Evolutionary conservation across 108 stramenopile species (phyloP).

Genomic region (Chaetoceros muelleri): DNA sequence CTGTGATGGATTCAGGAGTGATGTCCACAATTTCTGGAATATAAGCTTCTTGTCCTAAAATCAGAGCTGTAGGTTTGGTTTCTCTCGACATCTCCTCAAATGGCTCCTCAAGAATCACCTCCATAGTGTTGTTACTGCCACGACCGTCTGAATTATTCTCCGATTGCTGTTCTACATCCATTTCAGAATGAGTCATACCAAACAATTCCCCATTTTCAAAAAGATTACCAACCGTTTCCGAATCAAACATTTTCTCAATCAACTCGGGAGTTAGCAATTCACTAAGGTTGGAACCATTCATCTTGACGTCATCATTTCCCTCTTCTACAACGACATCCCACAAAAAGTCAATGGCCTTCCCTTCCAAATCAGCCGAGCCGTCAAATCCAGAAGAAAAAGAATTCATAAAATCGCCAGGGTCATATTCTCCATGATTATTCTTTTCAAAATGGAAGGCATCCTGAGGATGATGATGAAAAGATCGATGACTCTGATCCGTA

Average conservation of each 20-base stretch:
- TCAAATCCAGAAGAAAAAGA: neutral
- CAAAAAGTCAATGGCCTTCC: constrained; percentile 5
- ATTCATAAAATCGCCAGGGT: neutral
- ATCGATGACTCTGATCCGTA: neutral
- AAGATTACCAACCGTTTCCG: neutral
- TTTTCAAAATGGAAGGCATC: neutral
- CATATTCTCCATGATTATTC: neutral
- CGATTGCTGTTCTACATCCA: neutral
- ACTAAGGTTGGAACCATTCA: neutral
- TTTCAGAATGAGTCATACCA: neutral
- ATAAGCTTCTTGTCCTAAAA: neutral
- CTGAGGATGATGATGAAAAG: neutral
- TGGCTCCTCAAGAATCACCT: too few relatives aligned
- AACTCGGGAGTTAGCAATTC: neutral
- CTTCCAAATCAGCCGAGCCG: constrained; percentile 3
- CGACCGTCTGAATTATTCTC: neutral
- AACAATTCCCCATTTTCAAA: neutral
- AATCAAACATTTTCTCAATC: neutral
- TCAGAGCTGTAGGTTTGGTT: neutral
- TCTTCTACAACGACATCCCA: constrained; percentile 12
- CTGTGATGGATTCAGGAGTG: neutral
- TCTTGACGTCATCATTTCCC: constrained; percentile 2
- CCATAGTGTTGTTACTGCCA: constrained; percentile 4
- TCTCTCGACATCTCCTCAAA: too few relatives aligned
- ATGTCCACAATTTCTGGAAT: constrained; percentile 1